Percentiles rank a stretch among this genome's conserved stretches.
Evolutionary conservation across 139 green algal genomes (phyloP).

Genomic region (Desmodesmus armatus): DNA sequence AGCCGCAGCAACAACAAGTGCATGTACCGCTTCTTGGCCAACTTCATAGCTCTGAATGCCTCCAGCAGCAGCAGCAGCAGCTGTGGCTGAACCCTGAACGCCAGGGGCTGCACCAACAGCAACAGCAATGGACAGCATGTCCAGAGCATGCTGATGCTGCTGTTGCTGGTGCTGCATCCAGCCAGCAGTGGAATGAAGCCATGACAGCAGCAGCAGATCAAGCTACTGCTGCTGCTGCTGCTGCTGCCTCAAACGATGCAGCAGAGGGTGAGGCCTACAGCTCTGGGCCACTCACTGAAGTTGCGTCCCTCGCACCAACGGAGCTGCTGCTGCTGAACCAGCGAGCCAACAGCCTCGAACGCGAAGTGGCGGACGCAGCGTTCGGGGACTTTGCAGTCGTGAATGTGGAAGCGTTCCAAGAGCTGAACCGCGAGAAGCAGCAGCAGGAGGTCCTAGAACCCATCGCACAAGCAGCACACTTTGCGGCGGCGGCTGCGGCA

Average conservation of each 20-base stretch:
- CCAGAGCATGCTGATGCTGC: not conserved
- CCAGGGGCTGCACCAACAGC: not conserved
- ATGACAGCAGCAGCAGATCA: not conserved
- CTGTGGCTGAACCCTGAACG: too few species aligned
- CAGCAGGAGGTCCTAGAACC: constrained; percentile 26
- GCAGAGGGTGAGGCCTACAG: not conserved
- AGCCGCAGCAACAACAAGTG: not conserved
- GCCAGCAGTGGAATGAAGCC: too few species aligned
- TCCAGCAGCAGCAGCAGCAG: not conserved
- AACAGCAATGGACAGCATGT: not conserved
- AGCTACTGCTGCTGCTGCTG: not conserved
- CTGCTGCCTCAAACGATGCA: not conserved
- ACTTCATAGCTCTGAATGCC: not conserved
- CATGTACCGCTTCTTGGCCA: not conserved
- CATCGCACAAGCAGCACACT: constrained; percentile 5
- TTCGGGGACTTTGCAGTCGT: constrained; percentile 31
- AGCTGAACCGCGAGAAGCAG: constrained; percentile 40
- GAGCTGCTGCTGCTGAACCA: not conserved
- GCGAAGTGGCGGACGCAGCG: too few species aligned
- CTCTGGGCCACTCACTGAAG: not conserved
- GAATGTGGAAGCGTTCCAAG: constrained; percentile 34
- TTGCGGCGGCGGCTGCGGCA: not conserved
- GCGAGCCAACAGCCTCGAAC: too few species aligned
- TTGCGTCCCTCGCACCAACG: not conserved
- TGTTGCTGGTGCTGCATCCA: not conserved